Percentiles rank a stretch among this genome's conserved stretches.
Conservation (phyloP, 148 eudicot species). For the Rhododendron mucronatum region DNA sequence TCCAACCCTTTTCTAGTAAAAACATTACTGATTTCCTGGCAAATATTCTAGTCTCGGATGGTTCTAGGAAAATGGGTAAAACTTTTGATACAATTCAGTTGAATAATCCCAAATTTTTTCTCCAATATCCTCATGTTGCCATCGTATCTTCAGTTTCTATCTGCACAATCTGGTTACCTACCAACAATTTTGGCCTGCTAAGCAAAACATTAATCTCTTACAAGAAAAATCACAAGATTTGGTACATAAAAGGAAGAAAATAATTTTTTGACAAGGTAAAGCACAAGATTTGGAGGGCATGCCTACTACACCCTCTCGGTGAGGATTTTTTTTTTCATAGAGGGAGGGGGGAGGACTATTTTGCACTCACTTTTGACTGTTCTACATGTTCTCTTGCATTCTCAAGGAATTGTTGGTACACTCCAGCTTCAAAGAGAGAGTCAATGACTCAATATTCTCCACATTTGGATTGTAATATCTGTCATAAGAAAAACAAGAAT, state of each 20-base stretch:
- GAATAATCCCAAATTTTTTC: not conserved
- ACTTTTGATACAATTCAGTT: not conserved
- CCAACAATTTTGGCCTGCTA: not conserved
- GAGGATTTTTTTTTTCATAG: not conserved
- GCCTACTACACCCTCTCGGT: not conserved
- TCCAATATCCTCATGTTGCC: not conserved
- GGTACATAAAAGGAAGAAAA: not conserved
- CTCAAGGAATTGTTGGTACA: constrained; percentile 22
- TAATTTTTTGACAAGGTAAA: not conserved
- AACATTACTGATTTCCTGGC: not conserved
- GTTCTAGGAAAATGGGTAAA: not conserved
- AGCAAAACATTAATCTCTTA: not conserved
- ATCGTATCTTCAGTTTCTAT: not conserved
- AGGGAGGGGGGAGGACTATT: not conserved
- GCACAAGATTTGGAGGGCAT: not conserved
- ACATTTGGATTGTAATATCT: constrained; percentile 27
- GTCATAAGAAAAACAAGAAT: not conserved
- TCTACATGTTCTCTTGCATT: constrained; percentile 23
- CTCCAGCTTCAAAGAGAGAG: constrained; percentile 27
- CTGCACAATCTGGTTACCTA: not conserved
- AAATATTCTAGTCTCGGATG: not conserved
- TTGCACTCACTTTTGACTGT: constrained; percentile 21
- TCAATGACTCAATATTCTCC: constrained; percentile 20
- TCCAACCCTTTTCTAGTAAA: not conserved
- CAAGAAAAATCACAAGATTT: not conserved